Percentiles rank a stretch among this genome's conserved stretches.
These are phyloP conservation scores for Sporothrix curviconia DNA, from an alignment of 2,329 filamentous ascomycete genomes.

Conservation along the genomic window DNA sequence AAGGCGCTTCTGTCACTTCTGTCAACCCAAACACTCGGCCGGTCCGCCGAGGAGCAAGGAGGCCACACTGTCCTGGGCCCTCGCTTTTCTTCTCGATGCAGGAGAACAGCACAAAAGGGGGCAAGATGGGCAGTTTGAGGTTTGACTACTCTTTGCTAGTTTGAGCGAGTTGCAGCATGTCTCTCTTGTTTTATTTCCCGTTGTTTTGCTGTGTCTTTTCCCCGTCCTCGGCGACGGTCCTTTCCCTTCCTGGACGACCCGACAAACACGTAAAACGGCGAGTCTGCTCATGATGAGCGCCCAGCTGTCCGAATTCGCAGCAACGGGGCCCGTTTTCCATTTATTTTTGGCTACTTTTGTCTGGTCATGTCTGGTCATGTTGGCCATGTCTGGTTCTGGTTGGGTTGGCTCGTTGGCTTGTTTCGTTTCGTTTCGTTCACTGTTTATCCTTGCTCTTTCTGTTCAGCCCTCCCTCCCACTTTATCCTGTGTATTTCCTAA, in stretches of 20 bases:
- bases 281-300: too few species aligned
- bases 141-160: background rate
- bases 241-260: slow-evolving; percentile 1
- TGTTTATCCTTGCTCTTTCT: background rate
- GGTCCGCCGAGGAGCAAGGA: too few species aligned
- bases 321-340: too few species aligned
- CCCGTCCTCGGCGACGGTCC: background rate
- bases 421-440: background rate
- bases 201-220: background rate
- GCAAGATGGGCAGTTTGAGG: background rate
- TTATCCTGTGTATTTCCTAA: background rate
- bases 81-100: too few species aligned
- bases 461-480: background rate
- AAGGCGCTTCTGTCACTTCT: too few species aligned
- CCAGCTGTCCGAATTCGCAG: too few species aligned
- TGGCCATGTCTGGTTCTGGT: too few species aligned
- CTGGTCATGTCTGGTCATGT: too few species aligned
- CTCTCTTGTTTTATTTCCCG: background rate
- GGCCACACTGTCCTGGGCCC: too few species aligned
- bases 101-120: background rate
- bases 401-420: too few species aligned
- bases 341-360: too few species aligned
- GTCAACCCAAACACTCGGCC: too few species aligned
- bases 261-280: background rate
- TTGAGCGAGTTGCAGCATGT: background rate